phyloP scores from a whole-genome alignment of 1,139 yeast species.

The Hanseniaspora gamundiae region DNA sequence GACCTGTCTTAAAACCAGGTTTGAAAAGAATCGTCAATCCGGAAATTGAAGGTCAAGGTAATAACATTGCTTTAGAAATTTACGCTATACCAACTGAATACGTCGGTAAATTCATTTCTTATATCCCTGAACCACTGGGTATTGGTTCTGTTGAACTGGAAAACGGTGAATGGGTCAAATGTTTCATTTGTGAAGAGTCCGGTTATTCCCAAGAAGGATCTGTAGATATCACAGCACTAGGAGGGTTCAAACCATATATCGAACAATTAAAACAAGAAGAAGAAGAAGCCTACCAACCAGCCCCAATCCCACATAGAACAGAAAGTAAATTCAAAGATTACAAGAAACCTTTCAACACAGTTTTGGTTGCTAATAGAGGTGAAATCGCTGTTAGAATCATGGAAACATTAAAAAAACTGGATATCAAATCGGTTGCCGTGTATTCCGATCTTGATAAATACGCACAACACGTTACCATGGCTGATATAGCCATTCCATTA shows the following conservation, averaged over 20 bases:
- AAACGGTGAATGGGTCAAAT: slow-evolving; percentile 74
- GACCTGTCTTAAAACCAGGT: slow-evolving; percentile 81
- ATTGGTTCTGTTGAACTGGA: slow-evolving; percentile 81
- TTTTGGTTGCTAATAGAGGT: slow-evolving; percentile 92
- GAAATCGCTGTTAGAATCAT: slow-evolving; percentile 94
- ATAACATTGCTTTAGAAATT: slow-evolving; percentile 58
- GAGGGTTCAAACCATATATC: slow-evolving; percentile 79
- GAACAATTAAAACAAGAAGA: slow-evolving; percentile 22
- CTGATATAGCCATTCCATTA: slow-evolving; percentile 72
- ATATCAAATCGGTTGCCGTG: slow-evolving; percentile 71
- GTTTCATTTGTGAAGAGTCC: slow-evolving; percentile 84
- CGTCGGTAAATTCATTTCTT: slow-evolving; percentile 70
- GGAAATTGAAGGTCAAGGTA: slow-evolving; percentile 34
- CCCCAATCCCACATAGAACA: slow-evolving; percentile 2
- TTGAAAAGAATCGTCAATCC: slow-evolving; percentile 46
- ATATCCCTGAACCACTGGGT: slow-evolving; percentile 92
- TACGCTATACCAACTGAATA: slow-evolving; percentile 67
- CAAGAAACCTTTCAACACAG: slow-evolving; percentile 61
- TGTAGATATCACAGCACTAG: slow-evolving; percentile 64
- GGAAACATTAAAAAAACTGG: slow-evolving; percentile 69
- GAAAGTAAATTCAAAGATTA: slow-evolving; percentile 1
- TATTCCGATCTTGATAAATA: slow-evolving; percentile 86
- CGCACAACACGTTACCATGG: slow-evolving; percentile 71
- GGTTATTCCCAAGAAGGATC: slow-evolving; percentile 68
- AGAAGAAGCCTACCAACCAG: background rate